Evolutionary conservation across 129 eudicot species (phyloP).

Genomic region (Heracleum sosnowskyi): DNA sequence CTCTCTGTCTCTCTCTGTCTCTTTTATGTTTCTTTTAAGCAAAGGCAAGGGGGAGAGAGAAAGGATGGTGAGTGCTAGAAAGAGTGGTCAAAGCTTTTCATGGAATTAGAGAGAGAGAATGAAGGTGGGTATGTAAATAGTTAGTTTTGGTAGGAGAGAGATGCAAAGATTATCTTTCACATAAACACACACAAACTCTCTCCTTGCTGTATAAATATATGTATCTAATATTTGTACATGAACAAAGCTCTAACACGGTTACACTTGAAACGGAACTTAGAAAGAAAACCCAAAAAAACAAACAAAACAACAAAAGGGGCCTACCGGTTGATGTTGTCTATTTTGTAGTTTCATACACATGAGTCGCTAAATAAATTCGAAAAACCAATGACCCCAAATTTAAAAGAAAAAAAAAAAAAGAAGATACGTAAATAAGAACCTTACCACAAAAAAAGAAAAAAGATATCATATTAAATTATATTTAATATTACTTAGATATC

Average conservation of each 20-base stretch:
- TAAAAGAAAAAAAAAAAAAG: no score
- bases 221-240: neutral
- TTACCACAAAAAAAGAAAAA: no score
- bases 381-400: no score
- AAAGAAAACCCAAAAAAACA: neutral
- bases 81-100: conserved; percentile 14
- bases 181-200: neutral
- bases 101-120: conserved; percentile 14
- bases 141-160: neutral
- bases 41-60: conserved; percentile 25
- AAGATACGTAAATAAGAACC: no score
- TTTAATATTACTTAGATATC: no score
- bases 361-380: no score
- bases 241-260: neutral
- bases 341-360: neutral
- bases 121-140: neutral
- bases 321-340: neutral
- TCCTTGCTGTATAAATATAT: neutral
- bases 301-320: neutral
- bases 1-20: conserved; percentile 11
- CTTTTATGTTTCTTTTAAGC: conserved; percentile 12
- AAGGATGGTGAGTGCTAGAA: conserved; percentile 1
- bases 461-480: no score
- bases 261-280: neutral
- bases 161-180: neutral